Base-by-base conservation (phyloP, 805 yeast genomes). In the Myxozyma melibiosi region DNA sequence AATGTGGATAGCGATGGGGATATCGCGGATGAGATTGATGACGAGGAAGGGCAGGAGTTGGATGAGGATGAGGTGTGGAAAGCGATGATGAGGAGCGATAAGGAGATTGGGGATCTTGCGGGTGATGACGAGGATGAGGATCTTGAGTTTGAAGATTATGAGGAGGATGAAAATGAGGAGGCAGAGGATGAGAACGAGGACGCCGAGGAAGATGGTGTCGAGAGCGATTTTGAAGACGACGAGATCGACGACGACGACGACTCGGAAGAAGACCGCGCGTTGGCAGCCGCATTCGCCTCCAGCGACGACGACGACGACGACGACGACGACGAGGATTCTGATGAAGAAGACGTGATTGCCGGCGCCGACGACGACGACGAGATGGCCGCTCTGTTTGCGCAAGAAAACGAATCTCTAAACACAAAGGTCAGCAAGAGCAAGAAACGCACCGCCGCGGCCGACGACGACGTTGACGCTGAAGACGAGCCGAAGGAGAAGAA, bases 31-130 rank as follows among this genome's bases (percentile, higher is more conserved):
- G 91, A 85, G 65, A 83, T 88, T 34, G 81, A 73, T 34, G 88
- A 81, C 53, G 68, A 70, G 13, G 90, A 79, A 62, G 84, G 85
- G 0, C 85, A 81, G 31, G 81, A 80, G 28, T 84, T 79, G 68
- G 81, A 77, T 39, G 82, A 3, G 64, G 90, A 83, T 45, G 91
- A 86, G 65, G 84, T 88, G 28, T 88, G 92, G 90, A 76, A 83
- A 58, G 96, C 95, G 1, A 76, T 88, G 67, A 89, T 86, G 52
- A 91, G 80, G 66, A 84, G 82, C 52, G 74, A 80, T 65, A 90
- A 79, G 62, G 63, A 74, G 24, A 78, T 72, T 65, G 79, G 73
- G 38, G 78, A 71, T 40, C 67, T 73, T 31, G 73, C 67, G 16
- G 78, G 72, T 16, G 80, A 79, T 25, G 82, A 76, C 37, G 82